These are phyloP conservation scores for Rubia peregrina DNA, from an alignment of 305 asterid species.

Conservation along the genomic window DNA sequence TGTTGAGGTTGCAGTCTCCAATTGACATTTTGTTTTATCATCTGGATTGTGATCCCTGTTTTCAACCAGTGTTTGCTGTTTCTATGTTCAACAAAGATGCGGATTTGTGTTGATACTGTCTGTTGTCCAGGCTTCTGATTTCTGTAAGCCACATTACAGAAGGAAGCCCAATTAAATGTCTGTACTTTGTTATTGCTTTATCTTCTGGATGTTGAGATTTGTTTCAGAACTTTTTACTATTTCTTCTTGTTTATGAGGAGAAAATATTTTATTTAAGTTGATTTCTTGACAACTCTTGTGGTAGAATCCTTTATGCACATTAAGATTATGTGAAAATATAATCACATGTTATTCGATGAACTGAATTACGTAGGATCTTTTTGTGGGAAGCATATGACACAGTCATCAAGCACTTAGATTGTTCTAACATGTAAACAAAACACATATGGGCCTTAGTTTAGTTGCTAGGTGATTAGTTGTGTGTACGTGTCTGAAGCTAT, in stretches of 20 bases:
- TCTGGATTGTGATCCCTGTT: background rate
- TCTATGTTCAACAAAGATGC: background rate
- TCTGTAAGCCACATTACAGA: background rate
- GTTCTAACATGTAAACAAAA: background rate
- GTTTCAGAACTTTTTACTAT: background rate
- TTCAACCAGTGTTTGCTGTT: background rate
- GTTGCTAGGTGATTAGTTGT: background rate
- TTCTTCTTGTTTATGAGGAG: background rate
- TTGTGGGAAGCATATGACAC: background rate
- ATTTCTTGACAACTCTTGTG: background rate
- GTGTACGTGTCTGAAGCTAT: background rate
- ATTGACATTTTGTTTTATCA: background rate
- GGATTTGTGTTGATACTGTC: background rate
- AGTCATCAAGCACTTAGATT: background rate
- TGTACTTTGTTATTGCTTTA: background rate
- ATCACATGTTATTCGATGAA: background rate
- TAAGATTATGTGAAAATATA: background rate
- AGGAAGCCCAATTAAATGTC: background rate
- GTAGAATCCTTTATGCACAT: background rate
- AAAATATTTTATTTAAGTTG: background rate
- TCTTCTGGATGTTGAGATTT: constrained; percentile 1
- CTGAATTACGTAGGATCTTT: background rate
- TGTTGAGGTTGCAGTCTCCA: background rate
- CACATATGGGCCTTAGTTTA: background rate
- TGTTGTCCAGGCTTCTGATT: background rate